Percentiles rank a stretch among this genome's conserved stretches.
Conservation (phyloP, 2,329 filamentous ascomycete species). For the Pseudonectria foliicola region DNA sequence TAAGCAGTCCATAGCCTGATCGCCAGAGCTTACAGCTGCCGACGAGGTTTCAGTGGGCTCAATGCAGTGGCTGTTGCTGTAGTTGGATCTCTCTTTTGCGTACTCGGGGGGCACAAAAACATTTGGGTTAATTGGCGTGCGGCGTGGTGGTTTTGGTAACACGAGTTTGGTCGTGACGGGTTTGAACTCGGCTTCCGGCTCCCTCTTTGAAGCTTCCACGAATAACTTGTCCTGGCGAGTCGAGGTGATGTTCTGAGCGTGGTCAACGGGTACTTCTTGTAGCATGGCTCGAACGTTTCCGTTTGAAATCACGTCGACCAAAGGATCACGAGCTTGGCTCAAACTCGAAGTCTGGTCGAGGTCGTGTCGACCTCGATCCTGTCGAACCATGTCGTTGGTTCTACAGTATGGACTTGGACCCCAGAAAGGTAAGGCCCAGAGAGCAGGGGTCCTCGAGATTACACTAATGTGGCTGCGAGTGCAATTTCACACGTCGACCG, state of each 20-base stretch:
- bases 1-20: background rate
- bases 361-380: too few species aligned
- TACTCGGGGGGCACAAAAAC: conserved; percentile 28
- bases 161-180: conserved; percentile 10
- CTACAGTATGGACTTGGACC: too few species aligned
- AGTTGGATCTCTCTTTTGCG: conserved; percentile 23
- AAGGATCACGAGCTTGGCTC: too few species aligned
- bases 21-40: conserved; percentile 1
- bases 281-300: conserved; percentile 17
- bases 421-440: too few species aligned
- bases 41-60: background rate
- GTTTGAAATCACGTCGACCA: too few species aligned
- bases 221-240: conserved; percentile 1
- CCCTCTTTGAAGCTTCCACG: background rate
- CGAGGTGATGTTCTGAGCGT: conserved; percentile 18
- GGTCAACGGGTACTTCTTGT: conserved; percentile 20
- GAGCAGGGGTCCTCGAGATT: too few species aligned
- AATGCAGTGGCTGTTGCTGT: conserved; percentile 1
- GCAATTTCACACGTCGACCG: conserved; percentile 21
- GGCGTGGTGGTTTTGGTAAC: conserved; percentile 20
- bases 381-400: too few species aligned
- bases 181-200: conserved; percentile 4
- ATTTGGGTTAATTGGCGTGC: conserved; percentile 24
- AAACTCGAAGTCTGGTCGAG: too few species aligned
- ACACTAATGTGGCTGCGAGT: conserved; percentile 6